A percentile compares a stretch with the other conserved stretches of the same genome.
Evolutionary conservation across 371 early-diverging fungal genomes (phyloP).

Genomic region (Mortierella sp.): DNA sequence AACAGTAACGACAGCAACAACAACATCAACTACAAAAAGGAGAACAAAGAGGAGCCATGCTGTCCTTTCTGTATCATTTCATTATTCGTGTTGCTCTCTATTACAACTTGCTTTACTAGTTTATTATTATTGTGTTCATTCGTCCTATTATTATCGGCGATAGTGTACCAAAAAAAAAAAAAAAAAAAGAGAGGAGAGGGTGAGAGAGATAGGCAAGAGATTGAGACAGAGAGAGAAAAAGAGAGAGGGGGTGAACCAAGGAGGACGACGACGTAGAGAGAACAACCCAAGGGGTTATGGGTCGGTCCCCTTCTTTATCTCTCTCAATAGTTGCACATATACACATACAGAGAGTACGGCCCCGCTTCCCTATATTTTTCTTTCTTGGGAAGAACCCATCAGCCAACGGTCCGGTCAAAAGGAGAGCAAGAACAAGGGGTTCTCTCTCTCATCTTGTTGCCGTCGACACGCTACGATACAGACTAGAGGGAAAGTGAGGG

Average conservation of each 20-base stretch:
- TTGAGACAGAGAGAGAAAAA: background rate
- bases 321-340: background rate
- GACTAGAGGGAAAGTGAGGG: background rate
- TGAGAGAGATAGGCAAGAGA: background rate
- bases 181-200: background rate
- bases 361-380: background rate
- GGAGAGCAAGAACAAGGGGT: background rate
- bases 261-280: background rate
- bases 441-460: background rate
- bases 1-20: background rate
- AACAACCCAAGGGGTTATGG: constrained; percentile 6
- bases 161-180: background rate
- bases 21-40: background rate
- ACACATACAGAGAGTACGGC: background rate
- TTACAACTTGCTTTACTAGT: constrained; percentile 5
- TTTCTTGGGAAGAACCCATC: background rate
- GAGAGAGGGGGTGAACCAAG: constrained; percentile 1
- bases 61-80: background rate
- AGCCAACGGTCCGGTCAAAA: constrained; percentile 3
- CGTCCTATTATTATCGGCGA: constrained; percentile 3
- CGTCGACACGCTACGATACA: background rate
- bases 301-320: background rate
- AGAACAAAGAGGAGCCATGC: background rate
- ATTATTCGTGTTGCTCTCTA: background rate
- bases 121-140: background rate